Base-by-base conservation (phyloP, 225 moss, liverwort and hornwort genomes). In the Neckera pumila region DNA sequence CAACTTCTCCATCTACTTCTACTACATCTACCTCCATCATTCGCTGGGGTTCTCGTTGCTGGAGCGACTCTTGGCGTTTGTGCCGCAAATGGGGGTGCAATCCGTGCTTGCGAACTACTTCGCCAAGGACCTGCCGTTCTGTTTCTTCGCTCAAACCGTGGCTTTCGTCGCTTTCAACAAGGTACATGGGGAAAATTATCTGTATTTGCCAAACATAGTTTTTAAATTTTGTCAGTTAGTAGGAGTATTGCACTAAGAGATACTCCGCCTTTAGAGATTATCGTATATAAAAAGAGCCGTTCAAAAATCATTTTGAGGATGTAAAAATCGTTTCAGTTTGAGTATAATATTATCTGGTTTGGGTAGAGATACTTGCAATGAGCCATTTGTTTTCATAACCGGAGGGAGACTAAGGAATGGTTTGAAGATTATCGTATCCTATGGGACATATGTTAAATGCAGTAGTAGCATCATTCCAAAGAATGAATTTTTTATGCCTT, bases 1-100 rank as follows among this genome's bases (percentile, higher is more conserved):
- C 84, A 99, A 99, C 71, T 99, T 99, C 82, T 99, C 99, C 85
- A 96, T 99, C 72, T 99, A 99, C 86, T 99, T 99, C 92, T 99
- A 99, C 84, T 95, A 96, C 54, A 86, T 99, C 60, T 99, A 99
- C 49, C 90, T 99, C 31, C 94, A 93, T 61, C 95, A 97, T 75
- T 93, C 93, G 49, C 84, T 93, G 42, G 95, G 90, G 36, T 90
- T 95, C 49, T 90, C 94, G 62, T 62, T 96, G 61, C 36, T 94
- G 72, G 95, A 97, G 85, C 94, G 96, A 57, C 88, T 99, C 42
- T 85, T 96, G 86, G 94, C 96, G 17, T 99, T 99, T 58, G 79
- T 96, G 49, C 99, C 99, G 33, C 99, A 99, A 88, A 93, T 99
- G 92, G 93, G 92, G 27, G 96, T 95, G 12, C 97, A 99, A 84